Conservation (phyloP, 2,329 filamentous ascomycete genomes). For the Leptographium flavum region DNA sequence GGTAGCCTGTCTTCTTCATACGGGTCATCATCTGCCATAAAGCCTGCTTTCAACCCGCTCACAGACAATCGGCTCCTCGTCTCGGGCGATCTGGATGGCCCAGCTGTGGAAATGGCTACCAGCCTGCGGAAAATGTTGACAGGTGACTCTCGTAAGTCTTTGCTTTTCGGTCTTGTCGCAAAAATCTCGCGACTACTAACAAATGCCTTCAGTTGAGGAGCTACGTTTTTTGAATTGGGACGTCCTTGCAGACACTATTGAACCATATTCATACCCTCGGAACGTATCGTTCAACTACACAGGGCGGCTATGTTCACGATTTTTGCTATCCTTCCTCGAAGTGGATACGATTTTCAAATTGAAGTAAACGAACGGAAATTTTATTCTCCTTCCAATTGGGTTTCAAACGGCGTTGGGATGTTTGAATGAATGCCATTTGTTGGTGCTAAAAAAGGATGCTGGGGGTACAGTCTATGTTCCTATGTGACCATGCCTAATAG, state of each 20-base stretch:
- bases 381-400: neutral
- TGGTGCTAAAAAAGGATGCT: neutral
- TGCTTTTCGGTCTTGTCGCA: neutral
- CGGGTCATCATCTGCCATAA: constrained; percentile 26
- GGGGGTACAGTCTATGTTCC: neutral
- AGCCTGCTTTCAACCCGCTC: constrained; percentile 38
- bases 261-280: constrained; percentile 30
- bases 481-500: no score
- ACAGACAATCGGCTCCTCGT: constrained; percentile 27
- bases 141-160: constrained; percentile 27
- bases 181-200: neutral
- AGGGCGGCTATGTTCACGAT: constrained; percentile 37
- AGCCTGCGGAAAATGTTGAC: constrained; percentile 28
- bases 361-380: neutral
- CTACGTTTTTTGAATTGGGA: constrained; percentile 31
- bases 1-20: neutral
- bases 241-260: constrained; percentile 29
- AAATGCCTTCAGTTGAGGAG: constrained; percentile 12
- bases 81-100: constrained; percentile 29
- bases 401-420: no score
- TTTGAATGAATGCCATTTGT: no score
- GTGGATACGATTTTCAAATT: constrained; percentile 7
- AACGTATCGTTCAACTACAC: constrained; percentile 36
- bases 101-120: constrained; percentile 30
- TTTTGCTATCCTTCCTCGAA: constrained; percentile 35